Evolutionary conservation across 1,284 basidiomycete genomes (phyloP).

Genomic region (Naganishia albida): DNA sequence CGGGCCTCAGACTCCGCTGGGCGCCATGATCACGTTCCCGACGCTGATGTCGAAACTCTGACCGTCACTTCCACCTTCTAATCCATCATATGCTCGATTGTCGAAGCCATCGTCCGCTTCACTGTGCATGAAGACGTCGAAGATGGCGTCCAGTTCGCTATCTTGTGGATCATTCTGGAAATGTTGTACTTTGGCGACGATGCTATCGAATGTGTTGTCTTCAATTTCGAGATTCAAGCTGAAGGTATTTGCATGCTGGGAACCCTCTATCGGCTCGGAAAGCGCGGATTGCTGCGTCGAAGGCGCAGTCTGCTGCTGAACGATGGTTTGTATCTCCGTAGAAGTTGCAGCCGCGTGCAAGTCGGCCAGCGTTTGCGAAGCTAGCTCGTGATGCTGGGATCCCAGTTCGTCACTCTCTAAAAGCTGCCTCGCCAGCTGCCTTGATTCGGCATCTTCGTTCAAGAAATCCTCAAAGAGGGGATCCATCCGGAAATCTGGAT

Average conservation of each 20-base stretch:
- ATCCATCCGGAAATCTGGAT: constrained; percentile 16
- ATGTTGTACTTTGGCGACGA: not conserved
- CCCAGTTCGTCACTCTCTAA: not conserved
- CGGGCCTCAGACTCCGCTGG: too few relatives aligned
- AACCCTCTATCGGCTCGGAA: not conserved
- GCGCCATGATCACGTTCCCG: too few relatives aligned
- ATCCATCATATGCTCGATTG: not conserved
- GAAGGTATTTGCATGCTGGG: not conserved
- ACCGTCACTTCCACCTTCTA: too few relatives aligned
- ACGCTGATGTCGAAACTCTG: too few relatives aligned
- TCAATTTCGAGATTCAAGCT: not conserved
- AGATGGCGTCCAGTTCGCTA: constrained; percentile 18
- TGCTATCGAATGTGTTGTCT: not conserved
- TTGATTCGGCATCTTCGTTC: constrained; percentile 2
- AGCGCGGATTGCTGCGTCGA: not conserved
- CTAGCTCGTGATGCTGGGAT: not conserved
- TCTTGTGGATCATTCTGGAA: constrained; percentile 7
- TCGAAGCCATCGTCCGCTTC: not conserved
- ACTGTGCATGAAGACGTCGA: constrained; percentile 1
- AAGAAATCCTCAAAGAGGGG: constrained; percentile 4
- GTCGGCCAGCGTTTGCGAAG: not conserved
- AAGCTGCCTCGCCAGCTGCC: not conserved
- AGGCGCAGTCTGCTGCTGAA: not conserved
- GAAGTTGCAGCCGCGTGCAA: not conserved
- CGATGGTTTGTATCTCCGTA: too few relatives aligned